Evolutionary conservation across 345 rosid species (phyloP).

Genomic region (Isatis tinctoria): DNA sequence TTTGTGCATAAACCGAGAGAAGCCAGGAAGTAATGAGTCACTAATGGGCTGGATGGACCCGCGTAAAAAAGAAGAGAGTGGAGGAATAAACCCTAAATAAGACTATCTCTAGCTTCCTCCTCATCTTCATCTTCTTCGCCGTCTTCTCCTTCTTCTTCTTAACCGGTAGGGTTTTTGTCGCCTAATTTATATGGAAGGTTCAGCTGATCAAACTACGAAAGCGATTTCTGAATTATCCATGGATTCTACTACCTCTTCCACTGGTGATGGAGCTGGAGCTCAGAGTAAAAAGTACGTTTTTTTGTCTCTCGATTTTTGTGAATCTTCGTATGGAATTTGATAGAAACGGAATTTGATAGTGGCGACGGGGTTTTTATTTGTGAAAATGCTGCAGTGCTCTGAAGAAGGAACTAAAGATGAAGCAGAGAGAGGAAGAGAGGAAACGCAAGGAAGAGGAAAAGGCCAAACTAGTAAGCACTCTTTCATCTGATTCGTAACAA

Average conservation of each 20-base stretch:
- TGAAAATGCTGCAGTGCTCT: slow-evolving; percentile 51
- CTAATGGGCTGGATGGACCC: slow-evolving; percentile 16
- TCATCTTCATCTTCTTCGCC: slow-evolving; percentile 8
- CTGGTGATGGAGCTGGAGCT: slow-evolving; percentile 36
- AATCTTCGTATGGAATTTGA: neutral
- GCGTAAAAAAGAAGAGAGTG: neutral
- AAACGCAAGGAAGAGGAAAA: slow-evolving; percentile 59
- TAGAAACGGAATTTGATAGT: no score
- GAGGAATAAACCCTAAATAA: slow-evolving; percentile 19
- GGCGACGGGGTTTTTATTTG: neutral
- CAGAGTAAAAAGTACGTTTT: slow-evolving; percentile 72
- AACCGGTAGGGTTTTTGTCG: neutral
- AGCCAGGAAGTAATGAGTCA: neutral
- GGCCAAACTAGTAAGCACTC: slow-evolving; percentile 40
- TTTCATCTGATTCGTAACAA: neutral
- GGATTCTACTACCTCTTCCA: slow-evolving; percentile 8
- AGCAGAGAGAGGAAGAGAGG: slow-evolving; percentile 80
- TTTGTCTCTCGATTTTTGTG: neutral
- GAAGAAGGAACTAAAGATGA: slow-evolving; percentile 71
- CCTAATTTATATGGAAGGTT: neutral
- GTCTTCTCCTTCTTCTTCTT: neutral
- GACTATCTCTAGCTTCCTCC: neutral
- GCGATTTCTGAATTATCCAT: slow-evolving; percentile 16
- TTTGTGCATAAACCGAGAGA: neutral
- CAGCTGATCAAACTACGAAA: slow-evolving; percentile 14